phyloP scores from a whole-genome alignment of 345 rosid species.

The Raphanus raphanistrum region DNA sequence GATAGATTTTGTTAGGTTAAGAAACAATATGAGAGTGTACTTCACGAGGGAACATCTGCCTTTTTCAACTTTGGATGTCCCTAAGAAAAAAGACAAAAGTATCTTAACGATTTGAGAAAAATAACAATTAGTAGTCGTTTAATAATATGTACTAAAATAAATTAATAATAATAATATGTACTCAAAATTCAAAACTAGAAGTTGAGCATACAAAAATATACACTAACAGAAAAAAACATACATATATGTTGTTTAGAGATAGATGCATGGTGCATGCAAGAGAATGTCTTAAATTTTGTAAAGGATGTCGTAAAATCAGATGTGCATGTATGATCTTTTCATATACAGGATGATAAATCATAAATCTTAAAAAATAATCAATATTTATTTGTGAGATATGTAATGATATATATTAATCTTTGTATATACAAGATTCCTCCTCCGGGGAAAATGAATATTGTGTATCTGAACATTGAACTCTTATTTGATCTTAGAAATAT shows the following conservation, averaged over 20 bases:
- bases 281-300: neutral
- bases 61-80: constrained; percentile 8
- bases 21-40: neutral
- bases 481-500: neutral
- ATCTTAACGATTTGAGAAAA: neutral
- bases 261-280: neutral
- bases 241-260: neutral
- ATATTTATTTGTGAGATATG: neutral
- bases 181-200: neutral
- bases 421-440: neutral
- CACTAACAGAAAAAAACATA: neutral
- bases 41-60: constrained; percentile 8
- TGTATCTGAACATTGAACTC: neutral
- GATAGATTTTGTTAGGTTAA: neutral
- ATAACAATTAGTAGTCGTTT: neutral
- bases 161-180: neutral
- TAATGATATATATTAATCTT: neutral
- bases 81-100: neutral
- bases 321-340: neutral
- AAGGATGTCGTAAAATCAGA: neutral
- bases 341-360: neutral
- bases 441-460: neutral
- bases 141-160: no score
- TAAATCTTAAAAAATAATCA: neutral
- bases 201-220: neutral